Evolutionary conservation across 2,329 filamentous ascomycete species (phyloP).

Genomic region (Shiraia bambusicola): DNA sequence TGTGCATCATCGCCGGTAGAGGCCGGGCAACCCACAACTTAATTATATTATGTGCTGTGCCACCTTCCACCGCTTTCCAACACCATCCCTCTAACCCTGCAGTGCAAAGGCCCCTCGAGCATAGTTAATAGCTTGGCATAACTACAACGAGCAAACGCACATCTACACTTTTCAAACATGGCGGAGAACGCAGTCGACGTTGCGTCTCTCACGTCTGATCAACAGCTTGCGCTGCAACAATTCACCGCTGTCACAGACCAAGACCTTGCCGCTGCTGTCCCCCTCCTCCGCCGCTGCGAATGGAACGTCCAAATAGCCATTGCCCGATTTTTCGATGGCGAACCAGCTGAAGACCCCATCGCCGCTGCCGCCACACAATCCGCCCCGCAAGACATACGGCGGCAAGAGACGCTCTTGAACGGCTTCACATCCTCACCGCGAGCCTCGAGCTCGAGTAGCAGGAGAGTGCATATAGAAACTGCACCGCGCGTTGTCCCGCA

Average conservation of each 20-base stretch:
- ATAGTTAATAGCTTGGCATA: too few species aligned
- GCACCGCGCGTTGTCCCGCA: slow-evolving; percentile 85
- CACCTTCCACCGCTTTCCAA: slow-evolving; percentile 1
- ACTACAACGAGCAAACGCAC: not conserved
- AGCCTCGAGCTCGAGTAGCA: slow-evolving; percentile 35
- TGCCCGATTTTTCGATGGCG: slow-evolving; percentile 96
- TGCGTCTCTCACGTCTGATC: slow-evolving; percentile 69
- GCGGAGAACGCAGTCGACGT: slow-evolving; percentile 55
- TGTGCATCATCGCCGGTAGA: slow-evolving; percentile 19
- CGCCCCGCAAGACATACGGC: slow-evolving; percentile 63
- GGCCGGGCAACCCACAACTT: slow-evolving; percentile 17
- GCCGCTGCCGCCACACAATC: slow-evolving; percentile 69
- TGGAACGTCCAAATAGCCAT: slow-evolving; percentile 99
- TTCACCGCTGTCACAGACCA: slow-evolving; percentile 88
- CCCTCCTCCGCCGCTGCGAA: slow-evolving; percentile 79
- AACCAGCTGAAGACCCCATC: slow-evolving; percentile 73
- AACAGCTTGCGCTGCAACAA: slow-evolving; percentile 83
- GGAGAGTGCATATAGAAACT: slow-evolving; percentile 55
- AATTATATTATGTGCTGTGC: not conserved
- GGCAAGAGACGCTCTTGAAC: slow-evolving; percentile 69
- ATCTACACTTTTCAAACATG: slow-evolving; percentile 29
- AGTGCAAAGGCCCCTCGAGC: too few species aligned
- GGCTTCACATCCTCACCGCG: slow-evolving; percentile 43
- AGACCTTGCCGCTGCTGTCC: slow-evolving; percentile 71
- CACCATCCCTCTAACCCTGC: slow-evolving; percentile 19